Percentiles rank a stretch among this genome's conserved stretches.
These are phyloP conservation scores for Ceratocystis diversiconidia DNA, from an alignment of 2,329 filamentous ascomycete genomes.

Conservation along the genomic window DNA sequence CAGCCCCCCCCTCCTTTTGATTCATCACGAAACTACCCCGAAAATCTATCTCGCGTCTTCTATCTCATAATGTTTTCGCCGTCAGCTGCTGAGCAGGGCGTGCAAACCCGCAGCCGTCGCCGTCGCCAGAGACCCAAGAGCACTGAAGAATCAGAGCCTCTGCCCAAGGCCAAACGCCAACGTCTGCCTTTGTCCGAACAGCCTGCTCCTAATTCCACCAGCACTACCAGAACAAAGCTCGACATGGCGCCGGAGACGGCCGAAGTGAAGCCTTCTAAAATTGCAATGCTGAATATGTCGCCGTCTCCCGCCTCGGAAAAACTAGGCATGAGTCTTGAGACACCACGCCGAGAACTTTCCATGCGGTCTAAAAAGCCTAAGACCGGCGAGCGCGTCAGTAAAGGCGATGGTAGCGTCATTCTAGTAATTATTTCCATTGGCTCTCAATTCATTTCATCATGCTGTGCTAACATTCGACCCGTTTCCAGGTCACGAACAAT, in stretches of 20 bases:
- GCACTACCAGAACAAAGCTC: constrained; percentile 22
- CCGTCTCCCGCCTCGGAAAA: constrained; percentile 22
- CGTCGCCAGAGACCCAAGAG: constrained; percentile 46
- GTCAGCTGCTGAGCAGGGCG: constrained; percentile 32
- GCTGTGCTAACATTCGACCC: constrained; percentile 4
- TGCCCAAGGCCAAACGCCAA: constrained; percentile 51
- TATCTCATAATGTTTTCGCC: constrained; percentile 43
- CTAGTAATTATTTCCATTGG: constrained; percentile 33
- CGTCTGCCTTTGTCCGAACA: constrained; percentile 43
- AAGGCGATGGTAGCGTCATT: constrained; percentile 53
- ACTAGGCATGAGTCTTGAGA: constrained; percentile 32
- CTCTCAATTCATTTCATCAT: background rate
- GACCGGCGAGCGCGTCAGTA: constrained; percentile 46
- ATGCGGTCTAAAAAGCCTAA: constrained; percentile 50
- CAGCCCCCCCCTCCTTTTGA: background rate
- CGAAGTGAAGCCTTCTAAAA: constrained; percentile 41
- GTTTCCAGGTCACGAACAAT: constrained; percentile 60
- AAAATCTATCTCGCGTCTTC: background rate
- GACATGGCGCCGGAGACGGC: constrained; percentile 38
- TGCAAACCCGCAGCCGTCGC: constrained; percentile 36
- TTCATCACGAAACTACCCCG: background rate
- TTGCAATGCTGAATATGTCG: constrained; percentile 29
- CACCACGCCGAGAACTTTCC: constrained; percentile 36
- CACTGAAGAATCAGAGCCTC: constrained; percentile 39
- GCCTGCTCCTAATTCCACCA: constrained; percentile 6